phyloP scores from a whole-genome alignment of 495 filamentous ascomycete genomes.

The Pyrenula massariospora region DNA sequence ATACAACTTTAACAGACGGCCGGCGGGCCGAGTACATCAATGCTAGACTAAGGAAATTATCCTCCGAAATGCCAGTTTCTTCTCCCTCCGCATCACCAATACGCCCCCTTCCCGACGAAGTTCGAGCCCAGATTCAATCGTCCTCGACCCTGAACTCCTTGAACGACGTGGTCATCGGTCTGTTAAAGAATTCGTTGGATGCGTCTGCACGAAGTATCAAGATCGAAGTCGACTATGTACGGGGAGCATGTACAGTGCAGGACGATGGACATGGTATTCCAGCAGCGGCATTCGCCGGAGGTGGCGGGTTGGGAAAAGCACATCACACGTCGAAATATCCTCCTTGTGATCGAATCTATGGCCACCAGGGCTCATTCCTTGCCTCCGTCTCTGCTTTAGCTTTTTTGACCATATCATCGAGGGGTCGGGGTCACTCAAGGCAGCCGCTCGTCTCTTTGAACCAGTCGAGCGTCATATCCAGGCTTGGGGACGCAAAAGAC shows the following conservation, averaged over 20 bases:
- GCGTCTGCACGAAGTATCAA: constrained; percentile 60
- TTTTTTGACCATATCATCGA: constrained; percentile 68
- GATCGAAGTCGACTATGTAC: constrained; percentile 60
- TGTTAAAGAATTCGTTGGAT: constrained; percentile 84
- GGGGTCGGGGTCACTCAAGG: constrained; percentile 46
- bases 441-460: constrained; percentile 64
- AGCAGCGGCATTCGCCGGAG: constrained; percentile 55
- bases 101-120: constrained; percentile 58
- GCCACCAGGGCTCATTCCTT: constrained; percentile 63
- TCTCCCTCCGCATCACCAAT: constrained; percentile 30
- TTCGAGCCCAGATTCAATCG: constrained; percentile 77
- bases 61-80: constrained; percentile 5
- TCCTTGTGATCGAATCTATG: constrained; percentile 36
- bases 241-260: constrained; percentile 73
- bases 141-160: constrained; percentile 67
- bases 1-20: neutral
- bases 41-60: constrained; percentile 14
- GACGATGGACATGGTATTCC: constrained; percentile 78
- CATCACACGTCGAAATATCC: constrained; percentile 73
- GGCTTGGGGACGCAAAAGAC: constrained; percentile 51
- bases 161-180: constrained; percentile 56
- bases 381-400: constrained; percentile 69
- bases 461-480: constrained; percentile 54
- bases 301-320: constrained; percentile 61
- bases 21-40: neutral